Evolutionary conservation across 192 early-diverging fungal species (phyloP), one percentile per base, ranked within the genome.

Genomic region (Backusella sp.): DNA sequence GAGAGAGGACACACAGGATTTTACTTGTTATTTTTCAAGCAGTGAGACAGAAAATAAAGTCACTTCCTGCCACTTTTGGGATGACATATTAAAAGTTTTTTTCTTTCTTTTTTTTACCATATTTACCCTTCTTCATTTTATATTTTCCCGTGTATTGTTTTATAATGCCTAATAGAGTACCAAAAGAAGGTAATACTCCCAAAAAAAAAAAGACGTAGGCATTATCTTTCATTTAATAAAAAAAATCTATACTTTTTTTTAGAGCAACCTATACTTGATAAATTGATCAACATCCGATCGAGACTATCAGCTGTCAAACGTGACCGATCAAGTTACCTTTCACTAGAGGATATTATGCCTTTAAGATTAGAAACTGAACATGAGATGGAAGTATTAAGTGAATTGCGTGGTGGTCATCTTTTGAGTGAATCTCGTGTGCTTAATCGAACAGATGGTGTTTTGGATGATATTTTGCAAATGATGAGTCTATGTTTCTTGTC

Each of bases 401-500:
- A 75, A 19, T 35, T 78, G 23, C 76, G 82, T 17, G 70, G 72
- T 3, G 77, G 77, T 23, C 28, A 34, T 21, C 35, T 79, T 8
- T 39, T 79, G 2, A 21, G 62, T n/a, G 77, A 73, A 35, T 9
- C 36, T 32, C 41, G 19, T 15, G 69, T 65, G 21, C 12, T 68
- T 1, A 84, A 90, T 80, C 81, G 89, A 34, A 82, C 89, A 30
- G 91, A 94, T 74, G 87, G 85, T 65, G 83, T 92, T 30, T 81
- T 92, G 15, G 93, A 94, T 46, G 93, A 94, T 34, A 86, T 91
- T 70, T 92, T 90, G 81, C 90, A 92, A 70, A 85, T 94, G 66
- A 86, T 94, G 28, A 91, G 90, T 44, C 82, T 94, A 73, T 91
- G 91, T 76, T 94, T 91, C 75, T 79, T 94, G 80, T 88, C 90